Evolutionary conservation across 2,329 filamentous ascomycete genomes (phyloP), one percentile per base, ranked within the genome.

Genomic region (Camillea tinctor): DNA sequence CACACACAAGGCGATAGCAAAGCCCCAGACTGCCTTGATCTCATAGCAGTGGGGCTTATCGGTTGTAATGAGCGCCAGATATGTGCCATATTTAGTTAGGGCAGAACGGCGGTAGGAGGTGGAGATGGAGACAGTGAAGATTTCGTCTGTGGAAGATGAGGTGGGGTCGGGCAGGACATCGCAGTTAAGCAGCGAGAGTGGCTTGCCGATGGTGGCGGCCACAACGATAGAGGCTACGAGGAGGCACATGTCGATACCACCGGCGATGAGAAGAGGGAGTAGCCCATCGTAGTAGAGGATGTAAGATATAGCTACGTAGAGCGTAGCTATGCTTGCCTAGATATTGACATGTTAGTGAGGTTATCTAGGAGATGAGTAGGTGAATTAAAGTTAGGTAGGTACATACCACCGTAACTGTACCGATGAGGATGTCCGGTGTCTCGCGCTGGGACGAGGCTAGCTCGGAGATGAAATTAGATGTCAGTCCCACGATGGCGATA

Each of bases 1-100:
- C 50, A 90, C 84, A 73, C 88, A 92, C 54, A 96, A 83, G 4
- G 88, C 88, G 74, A 97, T 93, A 73, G 87, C 85, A 61, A 97
- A 76, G 1, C 92, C 93, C 93, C 93, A 97, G 66, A 95, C 85
- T 17, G 90, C 86, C 82, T 96, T 96, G 74, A 93, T 87, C 79
- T 95, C 88, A 70, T 88, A 87, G 79, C 93, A 97, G 58, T 90
- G 90, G 19, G 83, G 74, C 73, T 81, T 81, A 67, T 80, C 81
- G 3, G 80, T 77, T 57, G 80, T 80, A 21, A 81, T 79, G 75
- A 84, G 83, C 51, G 78, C 72, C 56, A 80, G 73, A 69, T 79
- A 81, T 63, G 76, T 77, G 36, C 67, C 64, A 56, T 71, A 75
- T 55, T 63, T 64, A 44, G 61, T 52, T 11, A 68, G 60, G 17